Conservation (phyloP, 2,329 filamentous ascomycete genomes). For the Acrodontium crateriforme region DNA sequence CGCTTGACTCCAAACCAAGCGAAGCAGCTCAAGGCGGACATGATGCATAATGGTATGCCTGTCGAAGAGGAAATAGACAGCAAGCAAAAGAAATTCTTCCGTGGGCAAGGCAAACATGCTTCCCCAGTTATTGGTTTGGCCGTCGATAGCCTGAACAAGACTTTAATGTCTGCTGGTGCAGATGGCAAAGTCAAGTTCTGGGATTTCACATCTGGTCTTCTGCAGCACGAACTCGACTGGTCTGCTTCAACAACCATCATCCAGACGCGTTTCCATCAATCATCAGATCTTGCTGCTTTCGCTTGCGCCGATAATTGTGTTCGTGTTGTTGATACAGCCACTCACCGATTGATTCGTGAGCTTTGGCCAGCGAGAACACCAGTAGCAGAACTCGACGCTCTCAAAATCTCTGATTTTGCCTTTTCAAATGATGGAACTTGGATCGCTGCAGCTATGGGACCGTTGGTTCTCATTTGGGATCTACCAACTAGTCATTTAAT, state of each 20-base stretch:
- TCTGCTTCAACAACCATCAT: slow-evolving; percentile 62
- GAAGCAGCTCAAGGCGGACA: slow-evolving; percentile 54
- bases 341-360: slow-evolving; percentile 80
- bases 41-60: slow-evolving; percentile 21
- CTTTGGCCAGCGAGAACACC: slow-evolving; percentile 57
- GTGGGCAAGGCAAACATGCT: slow-evolving; percentile 57
- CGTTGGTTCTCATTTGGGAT: slow-evolving; percentile 80
- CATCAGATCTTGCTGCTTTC: slow-evolving; percentile 75
- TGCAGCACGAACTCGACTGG: slow-evolving; percentile 75
- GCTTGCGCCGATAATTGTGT: slow-evolving; percentile 82
- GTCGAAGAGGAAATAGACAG: slow-evolving; percentile 30
- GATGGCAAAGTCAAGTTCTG: slow-evolving; percentile 97
- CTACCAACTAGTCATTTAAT: slow-evolving; percentile 90
- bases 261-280: slow-evolving; percentile 64
- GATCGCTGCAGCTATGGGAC: slow-evolving; percentile 77
- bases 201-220: slow-evolving; percentile 75
- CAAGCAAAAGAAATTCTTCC: slow-evolving; percentile 27
- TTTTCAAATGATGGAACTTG: slow-evolving; percentile 91
- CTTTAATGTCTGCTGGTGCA: slow-evolving; percentile 69
- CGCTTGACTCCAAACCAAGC: slow-evolving; percentile 64
- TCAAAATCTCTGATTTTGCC: slow-evolving; percentile 25
- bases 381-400: slow-evolving; percentile 9
- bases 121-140: slow-evolving; percentile 73
- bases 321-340: slow-evolving; percentile 79
- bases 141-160: slow-evolving; percentile 79